A percentile compares a stretch with the other conserved stretches of the same genome.
Evolutionary conservation across 2,329 filamentous ascomycete genomes (phyloP).

Genomic region (Penicillium sp.): DNA sequence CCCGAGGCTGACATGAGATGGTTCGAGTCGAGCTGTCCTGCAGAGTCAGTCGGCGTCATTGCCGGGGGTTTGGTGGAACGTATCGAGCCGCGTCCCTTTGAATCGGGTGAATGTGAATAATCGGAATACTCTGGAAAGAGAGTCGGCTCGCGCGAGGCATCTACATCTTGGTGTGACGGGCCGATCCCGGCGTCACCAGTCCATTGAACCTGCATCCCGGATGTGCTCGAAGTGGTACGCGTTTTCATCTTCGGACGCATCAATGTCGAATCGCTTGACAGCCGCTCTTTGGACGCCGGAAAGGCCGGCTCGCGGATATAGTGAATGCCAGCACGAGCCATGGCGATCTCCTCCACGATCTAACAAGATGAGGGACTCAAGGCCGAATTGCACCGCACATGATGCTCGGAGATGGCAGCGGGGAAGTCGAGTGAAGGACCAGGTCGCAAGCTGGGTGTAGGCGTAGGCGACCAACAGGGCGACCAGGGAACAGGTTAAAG

Average conservation of each 20-base stretch:
- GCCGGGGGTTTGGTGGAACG: conserved; percentile 16
- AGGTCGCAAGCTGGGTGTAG: not conserved
- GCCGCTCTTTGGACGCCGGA: conserved; percentile 17
- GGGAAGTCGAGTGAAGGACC: not conserved
- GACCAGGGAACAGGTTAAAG: not conserved
- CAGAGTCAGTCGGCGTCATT: conserved; percentile 13
- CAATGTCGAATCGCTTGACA: conserved; percentile 20
- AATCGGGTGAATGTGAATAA: conserved; percentile 8
- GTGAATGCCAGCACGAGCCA: conserved; percentile 23
- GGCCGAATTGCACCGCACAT: conserved; percentile 19
- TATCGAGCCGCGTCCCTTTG: conserved; percentile 13
- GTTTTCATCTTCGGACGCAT: conserved; percentile 11
- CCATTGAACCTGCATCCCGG: conserved; percentile 11
- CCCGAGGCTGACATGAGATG: conserved; percentile 10
- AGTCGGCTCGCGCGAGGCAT: conserved; percentile 13
- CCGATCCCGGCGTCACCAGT: conserved; percentile 7
- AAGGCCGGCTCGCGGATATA: conserved; percentile 18
- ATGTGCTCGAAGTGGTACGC: conserved; percentile 6
- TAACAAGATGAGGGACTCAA: conserved; percentile 13
- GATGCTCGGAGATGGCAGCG: conserved; percentile 7
- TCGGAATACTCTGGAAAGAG: conserved; percentile 23
- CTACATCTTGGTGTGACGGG: conserved; percentile 13
- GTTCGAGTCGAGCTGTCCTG: conserved; percentile 17
- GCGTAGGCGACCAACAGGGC: not conserved
- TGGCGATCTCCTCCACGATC: conserved; percentile 12